A percentile compares a stretch with the other conserved stretches of the same genome.
phyloP scores from a whole-genome alignment of 2,329 filamentous ascomycete genomes.

The Chaetoscypha palmicola region DNA sequence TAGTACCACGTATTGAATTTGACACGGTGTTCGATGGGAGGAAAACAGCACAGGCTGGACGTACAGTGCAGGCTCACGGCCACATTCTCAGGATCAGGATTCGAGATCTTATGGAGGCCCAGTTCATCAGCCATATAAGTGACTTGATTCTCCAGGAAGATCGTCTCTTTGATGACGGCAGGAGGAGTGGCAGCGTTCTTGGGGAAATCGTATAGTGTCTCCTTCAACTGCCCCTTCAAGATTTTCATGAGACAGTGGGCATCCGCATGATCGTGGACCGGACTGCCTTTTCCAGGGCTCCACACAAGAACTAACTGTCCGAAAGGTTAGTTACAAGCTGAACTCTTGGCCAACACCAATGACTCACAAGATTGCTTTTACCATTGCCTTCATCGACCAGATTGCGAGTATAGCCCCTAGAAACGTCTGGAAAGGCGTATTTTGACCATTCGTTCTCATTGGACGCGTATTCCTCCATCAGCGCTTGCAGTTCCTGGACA shows the following conservation, averaged over 20 bases:
- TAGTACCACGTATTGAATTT: not conserved
- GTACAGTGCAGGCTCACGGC: constrained; percentile 76
- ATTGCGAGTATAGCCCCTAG: constrained; percentile 74
- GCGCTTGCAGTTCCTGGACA: constrained; percentile 57
- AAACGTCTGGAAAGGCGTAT: constrained; percentile 67
- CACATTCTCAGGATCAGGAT: constrained; percentile 61
- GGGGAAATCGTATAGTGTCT: constrained; percentile 76
- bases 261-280: constrained; percentile 83
- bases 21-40: too few relatives aligned
- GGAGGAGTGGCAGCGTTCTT: constrained; percentile 48
- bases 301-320: constrained; percentile 84
- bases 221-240: constrained; percentile 68
- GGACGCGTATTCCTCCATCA: constrained; percentile 72
- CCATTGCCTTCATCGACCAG: constrained; percentile 86
- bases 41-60: too few relatives aligned
- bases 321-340: not conserved
- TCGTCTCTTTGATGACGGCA: constrained; percentile 57
- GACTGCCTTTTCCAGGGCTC: constrained; percentile 74
- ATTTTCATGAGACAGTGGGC: constrained; percentile 90
- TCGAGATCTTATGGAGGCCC: constrained; percentile 76
- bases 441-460: constrained; percentile 62
- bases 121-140: constrained; percentile 90
- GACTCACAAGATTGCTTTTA: constrained; percentile 44
- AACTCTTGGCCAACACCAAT: constrained; percentile 14
- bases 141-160: constrained; percentile 64